Conservation (phyloP, 495 filamentous ascomycete genomes). For the Penicillium canariense region DNA sequence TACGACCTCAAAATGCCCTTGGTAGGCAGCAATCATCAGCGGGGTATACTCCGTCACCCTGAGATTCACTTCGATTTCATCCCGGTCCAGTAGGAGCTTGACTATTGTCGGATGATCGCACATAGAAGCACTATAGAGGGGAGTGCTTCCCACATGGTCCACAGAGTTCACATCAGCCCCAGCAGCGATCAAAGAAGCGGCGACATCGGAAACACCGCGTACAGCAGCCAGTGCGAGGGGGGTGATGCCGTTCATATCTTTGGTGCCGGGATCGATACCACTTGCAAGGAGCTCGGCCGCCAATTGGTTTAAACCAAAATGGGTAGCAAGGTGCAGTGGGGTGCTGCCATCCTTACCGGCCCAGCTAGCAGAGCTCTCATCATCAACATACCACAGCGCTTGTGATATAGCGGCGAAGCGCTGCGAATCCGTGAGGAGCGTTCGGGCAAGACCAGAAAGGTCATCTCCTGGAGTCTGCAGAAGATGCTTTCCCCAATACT, state of each 20-base stretch:
- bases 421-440: background rate
- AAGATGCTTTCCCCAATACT: slow-evolving; percentile 6
- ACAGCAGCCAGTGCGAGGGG: background rate
- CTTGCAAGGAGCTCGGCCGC: background rate
- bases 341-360: slow-evolving; percentile 6
- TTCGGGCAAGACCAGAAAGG: background rate
- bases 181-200: background rate
- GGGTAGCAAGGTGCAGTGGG: slow-evolving; percentile 1
- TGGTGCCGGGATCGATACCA: slow-evolving; percentile 1
- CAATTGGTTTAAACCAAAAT: slow-evolving; percentile 2
- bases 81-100: background rate
- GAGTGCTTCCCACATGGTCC: slow-evolving; percentile 2
- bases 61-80: background rate
- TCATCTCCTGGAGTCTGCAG: background rate
- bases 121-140: background rate
- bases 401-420: background rate
- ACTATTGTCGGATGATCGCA: background rate
- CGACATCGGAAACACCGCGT: background rate
- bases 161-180: slow-evolving; percentile 1
- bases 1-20: background rate
- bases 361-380: slow-evolving; percentile 2
- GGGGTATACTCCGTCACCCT: background rate
- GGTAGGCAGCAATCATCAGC: background rate
- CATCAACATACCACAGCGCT: slow-evolving; percentile 4
- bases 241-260: slow-evolving; percentile 3